Evolutionary conservation across 2,329 filamentous ascomycete species (phyloP).

Genomic region (Colletotrichum lini): DNA sequence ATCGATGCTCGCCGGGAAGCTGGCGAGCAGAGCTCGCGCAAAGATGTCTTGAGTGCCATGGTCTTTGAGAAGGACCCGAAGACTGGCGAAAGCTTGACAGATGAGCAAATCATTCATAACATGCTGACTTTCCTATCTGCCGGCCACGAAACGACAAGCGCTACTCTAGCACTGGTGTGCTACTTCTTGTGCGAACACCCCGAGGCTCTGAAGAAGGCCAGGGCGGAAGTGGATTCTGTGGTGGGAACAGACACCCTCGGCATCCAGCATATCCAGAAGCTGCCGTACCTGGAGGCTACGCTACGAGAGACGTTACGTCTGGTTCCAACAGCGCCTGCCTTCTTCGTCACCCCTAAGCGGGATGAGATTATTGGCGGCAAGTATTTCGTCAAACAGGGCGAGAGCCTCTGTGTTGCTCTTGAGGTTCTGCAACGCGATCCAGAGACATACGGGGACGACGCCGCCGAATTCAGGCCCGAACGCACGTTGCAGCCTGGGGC

Average conservation of each 20-base stretch:
- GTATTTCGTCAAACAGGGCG: slow-evolving; percentile 69
- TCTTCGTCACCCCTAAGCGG: slow-evolving; percentile 67
- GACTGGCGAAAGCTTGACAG: slow-evolving; percentile 75
- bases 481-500: slow-evolving; percentile 76
- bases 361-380: slow-evolving; percentile 72
- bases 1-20: slow-evolving; percentile 58
- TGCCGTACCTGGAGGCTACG: slow-evolving; percentile 76
- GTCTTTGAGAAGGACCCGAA: slow-evolving; percentile 76
- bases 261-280: slow-evolving; percentile 73
- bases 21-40: slow-evolving; percentile 56
- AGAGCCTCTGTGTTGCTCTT: slow-evolving; percentile 66
- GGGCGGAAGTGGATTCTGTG: slow-evolving; percentile 77
- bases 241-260: slow-evolving; percentile 70
- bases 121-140: slow-evolving; percentile 82
- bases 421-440: slow-evolving; percentile 72
- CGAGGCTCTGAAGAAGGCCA: slow-evolving; percentile 69
- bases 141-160: slow-evolving; percentile 80
- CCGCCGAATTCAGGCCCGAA: slow-evolving; percentile 77
- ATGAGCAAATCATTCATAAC: slow-evolving; percentile 76
- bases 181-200: slow-evolving; percentile 77
- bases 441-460: slow-evolving; percentile 75
- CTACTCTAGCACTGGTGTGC: slow-evolving; percentile 74
- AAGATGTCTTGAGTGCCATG: slow-evolving; percentile 79
- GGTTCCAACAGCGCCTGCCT: slow-evolving; percentile 71
- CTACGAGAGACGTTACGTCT: slow-evolving; percentile 78